Evolutionary conservation across 257 asterid genomes (phyloP).

Genomic region (Apocynum venetum): DNA sequence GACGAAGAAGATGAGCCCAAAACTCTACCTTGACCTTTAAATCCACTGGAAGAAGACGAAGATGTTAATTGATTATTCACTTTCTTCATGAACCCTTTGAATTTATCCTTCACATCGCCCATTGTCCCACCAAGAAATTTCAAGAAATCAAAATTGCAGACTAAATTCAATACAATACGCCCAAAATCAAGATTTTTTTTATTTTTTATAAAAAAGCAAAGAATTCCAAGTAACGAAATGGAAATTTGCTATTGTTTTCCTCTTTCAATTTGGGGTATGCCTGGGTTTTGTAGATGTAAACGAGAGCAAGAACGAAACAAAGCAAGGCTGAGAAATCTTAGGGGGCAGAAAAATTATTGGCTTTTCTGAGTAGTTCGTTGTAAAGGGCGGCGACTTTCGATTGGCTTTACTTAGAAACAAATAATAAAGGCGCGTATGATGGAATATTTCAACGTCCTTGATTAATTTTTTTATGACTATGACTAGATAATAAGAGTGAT

Average conservation of each 20-base stretch:
- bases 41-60: conserved; percentile 67
- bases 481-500: no score
- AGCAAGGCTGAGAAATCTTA: neutral
- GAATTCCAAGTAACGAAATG: neutral
- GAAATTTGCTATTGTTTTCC: neutral
- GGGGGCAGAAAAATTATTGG: neutral
- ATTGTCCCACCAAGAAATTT: conserved; percentile 28
- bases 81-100: conserved; percentile 91
- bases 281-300: neutral
- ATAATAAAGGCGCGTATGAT: neutral
- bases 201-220: neutral
- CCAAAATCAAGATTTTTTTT: neutral
- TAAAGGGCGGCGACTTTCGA: conserved; percentile 1
- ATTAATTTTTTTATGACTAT: no score
- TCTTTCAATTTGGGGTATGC: neutral
- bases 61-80: conserved; percentile 57
- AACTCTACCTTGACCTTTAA: conserved; percentile 88
- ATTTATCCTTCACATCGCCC: conserved; percentile 85
- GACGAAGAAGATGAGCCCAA: conserved; percentile 66
- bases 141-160: neutral
- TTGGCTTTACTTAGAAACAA: no score
- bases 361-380: neutral
- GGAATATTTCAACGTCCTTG: neutral
- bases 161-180: neutral
- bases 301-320: neutral